These are phyloP conservation scores for Globisporangium lucens DNA, from an alignment of 352 stramenopile species.

Conservation along the genomic window DNA sequence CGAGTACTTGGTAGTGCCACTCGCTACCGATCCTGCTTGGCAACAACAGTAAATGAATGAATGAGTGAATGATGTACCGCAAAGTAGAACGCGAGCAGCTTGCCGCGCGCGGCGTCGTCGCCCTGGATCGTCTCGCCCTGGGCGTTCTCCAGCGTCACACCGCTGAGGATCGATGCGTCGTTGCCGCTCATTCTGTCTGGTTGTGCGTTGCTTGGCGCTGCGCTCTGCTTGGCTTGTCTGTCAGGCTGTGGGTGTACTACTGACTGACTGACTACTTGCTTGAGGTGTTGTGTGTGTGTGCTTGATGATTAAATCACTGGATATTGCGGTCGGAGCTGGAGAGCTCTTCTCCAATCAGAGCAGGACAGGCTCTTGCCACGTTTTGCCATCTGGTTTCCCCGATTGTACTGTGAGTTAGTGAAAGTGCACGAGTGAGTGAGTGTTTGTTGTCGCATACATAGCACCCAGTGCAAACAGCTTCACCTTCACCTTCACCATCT, in stretches of 20 bases:
- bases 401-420: background rate
- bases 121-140: slow-evolving; percentile 44
- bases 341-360: slow-evolving; percentile 9
- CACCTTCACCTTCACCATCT: background rate
- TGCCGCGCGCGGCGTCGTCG: slow-evolving; percentile 42
- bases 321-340: background rate
- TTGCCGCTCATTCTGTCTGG: slow-evolving; percentile 21
- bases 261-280: background rate
- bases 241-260: background rate
- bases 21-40: background rate
- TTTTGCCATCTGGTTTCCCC: slow-evolving; percentile 2
- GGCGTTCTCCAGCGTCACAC: slow-evolving; percentile 56
- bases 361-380: background rate
- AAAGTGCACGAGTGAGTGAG: background rate
- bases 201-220: background rate
- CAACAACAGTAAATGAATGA: background rate
- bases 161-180: slow-evolving; percentile 42
- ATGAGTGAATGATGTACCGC: slow-evolving; percentile 27
- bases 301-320: background rate
- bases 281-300: background rate
- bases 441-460: background rate
- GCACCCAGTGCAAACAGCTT: background rate
- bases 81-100: slow-evolving; percentile 77
- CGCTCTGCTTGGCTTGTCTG: background rate
- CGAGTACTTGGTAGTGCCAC: background rate